Conservation (phyloP, 2,329 filamentous ascomycete genomes). For the Fusarium sp. region DNA sequence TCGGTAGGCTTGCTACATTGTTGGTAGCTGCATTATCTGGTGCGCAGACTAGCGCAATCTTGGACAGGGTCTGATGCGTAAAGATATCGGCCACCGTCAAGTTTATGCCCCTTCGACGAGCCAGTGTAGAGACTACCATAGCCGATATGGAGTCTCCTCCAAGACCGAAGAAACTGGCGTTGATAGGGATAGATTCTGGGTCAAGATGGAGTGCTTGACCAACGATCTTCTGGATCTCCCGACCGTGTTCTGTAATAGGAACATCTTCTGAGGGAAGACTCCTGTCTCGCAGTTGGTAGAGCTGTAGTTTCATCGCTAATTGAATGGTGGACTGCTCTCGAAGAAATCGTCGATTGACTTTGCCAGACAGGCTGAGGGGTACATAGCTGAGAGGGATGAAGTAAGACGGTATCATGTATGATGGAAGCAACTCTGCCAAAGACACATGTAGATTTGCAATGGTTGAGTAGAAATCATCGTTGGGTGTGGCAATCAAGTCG, state of each 20-base stretch:
- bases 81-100: constrained; percentile 5
- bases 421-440: not conserved
- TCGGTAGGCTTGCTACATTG: fast-evolving
- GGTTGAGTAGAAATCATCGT: not conserved
- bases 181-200: not conserved
- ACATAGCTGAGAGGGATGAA: not conserved
- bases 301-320: not conserved
- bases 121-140: constrained; percentile 4
- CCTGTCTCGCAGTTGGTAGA: not conserved
- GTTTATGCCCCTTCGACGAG: not conserved
- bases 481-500: not conserved
- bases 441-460: not conserved
- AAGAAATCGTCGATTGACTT: constrained; percentile 9
- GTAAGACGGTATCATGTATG: constrained; percentile 8
- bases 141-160: constrained; percentile 18
- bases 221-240: not conserved
- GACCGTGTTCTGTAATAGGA: not conserved
- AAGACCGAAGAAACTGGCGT: constrained; percentile 7
- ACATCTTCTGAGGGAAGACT: fast-evolving
- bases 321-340: not conserved
- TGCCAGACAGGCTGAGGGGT: constrained; percentile 1
- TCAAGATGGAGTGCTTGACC: not conserved
- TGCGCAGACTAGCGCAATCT: not conserved
- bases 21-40: not conserved
- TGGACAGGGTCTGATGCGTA: not conserved